Evolutionary conservation across 371 early-diverging fungal species (phyloP), one percentile per base, ranked within the genome.

Genomic region (Parasitella parasitica): DNA sequence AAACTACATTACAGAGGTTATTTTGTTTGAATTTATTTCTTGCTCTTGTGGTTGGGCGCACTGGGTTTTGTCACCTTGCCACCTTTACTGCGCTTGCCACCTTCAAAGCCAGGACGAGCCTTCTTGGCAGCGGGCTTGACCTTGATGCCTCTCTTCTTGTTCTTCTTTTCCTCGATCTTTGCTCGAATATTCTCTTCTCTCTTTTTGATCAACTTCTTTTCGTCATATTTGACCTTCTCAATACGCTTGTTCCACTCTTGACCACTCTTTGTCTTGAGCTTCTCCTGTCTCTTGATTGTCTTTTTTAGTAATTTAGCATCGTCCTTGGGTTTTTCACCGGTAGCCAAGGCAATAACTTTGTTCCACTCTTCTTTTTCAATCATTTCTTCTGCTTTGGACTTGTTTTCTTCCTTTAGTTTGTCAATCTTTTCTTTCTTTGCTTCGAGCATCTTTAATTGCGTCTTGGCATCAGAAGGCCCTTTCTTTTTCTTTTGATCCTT

Each of bases 251-350:
- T 81, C 95, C 95, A 97, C 60, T 90, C 89, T 52, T 87, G 77
- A 20, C 83, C 72, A 65, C 90, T 89, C 89, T 92, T 94, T 68
- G 74, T 77, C 89, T 97, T 97, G 52, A 74, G 71, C 67, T 89
- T 83, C 65, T 92, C 89, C 64, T 89, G 84, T 59, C 93, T 86
- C 78, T 94, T 95, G 58, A 97, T 84, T 0, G 93, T 90, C 84
- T 94, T 94, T 74, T 95, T 94, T 57, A 97, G 75, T 41, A 95
- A 76, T 69, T 89, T 91, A 38, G 88, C 69, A 59, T 97, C 94
- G 66, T 97, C 97, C 74, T 92, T 92, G 61, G 94, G 83, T 77
- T 93, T 94, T 63, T 92, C 91, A 63, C 97, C 97, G 41, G 85
- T 77, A 6, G 97, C 95, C 73, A 89, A 76, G 51, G 87, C 82